A percentile compares a stretch with the other conserved stretches of the same genome.
These are phyloP conservation scores for Hapsidospora chrysogenum DNA, from an alignment of 495 filamentous ascomycete species.

Conservation along the genomic window DNA sequence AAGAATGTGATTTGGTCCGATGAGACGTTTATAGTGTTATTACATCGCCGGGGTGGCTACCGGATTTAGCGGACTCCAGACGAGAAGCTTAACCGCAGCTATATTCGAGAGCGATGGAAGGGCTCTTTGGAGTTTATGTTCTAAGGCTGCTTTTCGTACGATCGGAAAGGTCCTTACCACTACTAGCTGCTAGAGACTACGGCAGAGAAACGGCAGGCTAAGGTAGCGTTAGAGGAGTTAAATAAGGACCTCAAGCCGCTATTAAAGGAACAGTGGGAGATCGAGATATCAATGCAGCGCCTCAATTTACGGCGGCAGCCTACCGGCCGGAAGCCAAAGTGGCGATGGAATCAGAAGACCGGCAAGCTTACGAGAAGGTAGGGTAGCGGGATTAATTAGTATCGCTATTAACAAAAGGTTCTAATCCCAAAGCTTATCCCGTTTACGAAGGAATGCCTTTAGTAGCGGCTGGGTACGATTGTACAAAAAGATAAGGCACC, in stretches of 20 bases:
- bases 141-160: not conserved
- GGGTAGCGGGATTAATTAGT: not conserved
- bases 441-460: not conserved
- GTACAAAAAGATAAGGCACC: not conserved
- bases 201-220: not conserved
- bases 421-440: not conserved
- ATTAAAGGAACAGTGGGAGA: not conserved
- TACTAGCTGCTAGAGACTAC: not conserved
- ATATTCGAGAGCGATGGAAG: not conserved
- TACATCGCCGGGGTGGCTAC: not conserved
- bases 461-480: not conserved
- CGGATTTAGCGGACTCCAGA: not conserved
- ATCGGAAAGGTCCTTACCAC: not conserved
- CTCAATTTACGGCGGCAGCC: not conserved
- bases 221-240: not conserved
- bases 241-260: not conserved
- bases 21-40: not conserved
- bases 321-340: not conserved
- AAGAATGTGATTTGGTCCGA: not conserved
- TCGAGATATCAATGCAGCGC: not conserved
- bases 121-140: not conserved
- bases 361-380: not conserved
- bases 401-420: not conserved
- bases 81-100: not conserved
- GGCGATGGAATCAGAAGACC: not conserved